A percentile compares a stretch with the other conserved stretches of the same genome.
Evolutionary conservation across 78 protist genomes (phyloP).

Genomic region (Protostelium mycophagum): DNA sequence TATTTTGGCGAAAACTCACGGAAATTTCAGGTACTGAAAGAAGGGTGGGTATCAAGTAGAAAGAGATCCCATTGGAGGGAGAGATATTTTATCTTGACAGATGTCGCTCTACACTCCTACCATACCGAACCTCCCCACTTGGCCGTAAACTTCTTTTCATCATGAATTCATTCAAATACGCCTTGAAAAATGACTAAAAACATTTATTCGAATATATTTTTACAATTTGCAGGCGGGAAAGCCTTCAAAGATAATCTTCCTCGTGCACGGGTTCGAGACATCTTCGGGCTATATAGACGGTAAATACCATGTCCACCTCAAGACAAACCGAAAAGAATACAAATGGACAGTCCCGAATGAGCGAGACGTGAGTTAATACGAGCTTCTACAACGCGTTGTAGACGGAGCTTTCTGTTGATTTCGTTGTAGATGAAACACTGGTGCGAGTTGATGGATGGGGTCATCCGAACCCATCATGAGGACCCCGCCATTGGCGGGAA

Average conservation of each 20-base stretch:
- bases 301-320: background rate
- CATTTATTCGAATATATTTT: too few relatives aligned
- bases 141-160: background rate
- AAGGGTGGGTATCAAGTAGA: background rate
- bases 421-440: background rate
- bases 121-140: background rate
- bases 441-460: background rate
- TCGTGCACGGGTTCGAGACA: background rate
- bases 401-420: background rate
- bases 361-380: too few relatives aligned
- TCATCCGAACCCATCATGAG: background rate
- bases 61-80: background rate
- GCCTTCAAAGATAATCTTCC: background rate
- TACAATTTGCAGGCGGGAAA: background rate
- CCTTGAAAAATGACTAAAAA: too few relatives aligned
- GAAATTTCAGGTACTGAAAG: background rate
- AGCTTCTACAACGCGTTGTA: too few relatives aligned
- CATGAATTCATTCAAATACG: too few relatives aligned
- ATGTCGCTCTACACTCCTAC: background rate
- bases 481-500: too few relatives aligned
- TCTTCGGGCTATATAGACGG: background rate
- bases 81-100: background rate
- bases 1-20: background rate
- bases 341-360: background rate
- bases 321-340: background rate